Percentiles rank a stretch among this genome's conserved stretches.
phyloP scores from a whole-genome alignment of 1,139 yeast genomes.

The Keqinozyma sinolaborantium region DNA sequence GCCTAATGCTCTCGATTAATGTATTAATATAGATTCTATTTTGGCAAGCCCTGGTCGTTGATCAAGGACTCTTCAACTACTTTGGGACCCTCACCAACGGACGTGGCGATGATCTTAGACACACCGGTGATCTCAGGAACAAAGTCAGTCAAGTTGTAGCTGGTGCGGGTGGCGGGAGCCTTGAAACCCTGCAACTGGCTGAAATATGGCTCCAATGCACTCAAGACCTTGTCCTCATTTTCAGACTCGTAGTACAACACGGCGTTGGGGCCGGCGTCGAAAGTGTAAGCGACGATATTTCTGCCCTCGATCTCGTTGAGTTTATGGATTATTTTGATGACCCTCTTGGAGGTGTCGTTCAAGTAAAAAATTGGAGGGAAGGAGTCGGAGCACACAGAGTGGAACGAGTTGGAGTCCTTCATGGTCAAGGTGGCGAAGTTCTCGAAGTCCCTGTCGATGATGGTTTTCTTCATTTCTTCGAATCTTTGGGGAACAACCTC shows the following conservation, averaged over 20 bases:
- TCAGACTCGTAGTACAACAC: constrained; percentile 82
- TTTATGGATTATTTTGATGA: constrained; percentile 76
- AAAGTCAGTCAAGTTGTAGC: constrained; percentile 5
- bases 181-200: constrained; percentile 10
- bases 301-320: constrained; percentile 67
- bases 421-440: constrained; percentile 86
- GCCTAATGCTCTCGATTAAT: too few species aligned
- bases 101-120: constrained; percentile 75
- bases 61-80: constrained; percentile 51
- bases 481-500: constrained; percentile 85
- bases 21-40: too few species aligned
- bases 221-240: constrained; percentile 66
- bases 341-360: constrained; percentile 89
- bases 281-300: constrained; percentile 88
- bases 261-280: constrained; percentile 99
- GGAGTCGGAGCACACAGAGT: constrained; percentile 93
- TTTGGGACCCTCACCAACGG: constrained; percentile 86
- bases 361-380: constrained; percentile 93
- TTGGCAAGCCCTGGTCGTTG: constrained; percentile 39
- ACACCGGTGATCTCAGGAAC: constrained; percentile 60
- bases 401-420: constrained; percentile 96
- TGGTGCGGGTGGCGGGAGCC: constrained; percentile 3
- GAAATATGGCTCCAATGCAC: constrained; percentile 35
- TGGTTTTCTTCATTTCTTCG: constrained; percentile 75
- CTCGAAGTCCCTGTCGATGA: constrained; percentile 65